A percentile compares a stretch with the other conserved stretches of the same genome.
Evolutionary conservation across 192 early-diverging fungal genomes (phyloP).

Genomic region (Entomortierella lignicola): DNA sequence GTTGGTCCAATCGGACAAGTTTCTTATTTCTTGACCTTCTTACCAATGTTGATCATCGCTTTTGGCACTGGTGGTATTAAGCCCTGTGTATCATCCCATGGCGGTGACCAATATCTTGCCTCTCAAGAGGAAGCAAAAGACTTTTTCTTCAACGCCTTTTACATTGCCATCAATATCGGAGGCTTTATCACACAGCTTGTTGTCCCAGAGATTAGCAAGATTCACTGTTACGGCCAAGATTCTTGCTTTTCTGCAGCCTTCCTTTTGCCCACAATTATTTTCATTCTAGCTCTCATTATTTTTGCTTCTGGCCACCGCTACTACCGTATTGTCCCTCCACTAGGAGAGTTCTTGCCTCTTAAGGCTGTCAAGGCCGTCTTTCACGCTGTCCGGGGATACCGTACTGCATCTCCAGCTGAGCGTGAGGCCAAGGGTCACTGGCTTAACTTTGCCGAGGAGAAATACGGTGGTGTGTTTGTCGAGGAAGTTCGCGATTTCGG

Average conservation of each 20-base stretch:
- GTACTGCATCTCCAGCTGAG: conserved; percentile 28
- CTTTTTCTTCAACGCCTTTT: conserved; percentile 58
- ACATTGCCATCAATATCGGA: conserved; percentile 70
- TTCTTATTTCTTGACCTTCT: conserved; percentile 48
- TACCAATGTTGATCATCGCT: conserved; percentile 65
- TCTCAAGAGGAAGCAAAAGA: conserved; percentile 60
- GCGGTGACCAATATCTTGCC: conserved; percentile 60
- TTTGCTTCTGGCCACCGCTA: conserved; percentile 63
- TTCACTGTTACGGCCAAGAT: conserved; percentile 45
- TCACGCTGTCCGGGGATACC: conserved; percentile 16
- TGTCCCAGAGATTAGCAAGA: conserved; percentile 56
- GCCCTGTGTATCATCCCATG: conserved; percentile 56
- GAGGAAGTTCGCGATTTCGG: conserved; percentile 48
- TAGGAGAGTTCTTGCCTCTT: conserved; percentile 65
- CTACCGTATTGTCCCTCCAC: conserved; percentile 74
- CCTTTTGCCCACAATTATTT: conserved; percentile 51
- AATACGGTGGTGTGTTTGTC: conserved; percentile 47
- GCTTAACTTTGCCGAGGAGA: conserved; percentile 59
- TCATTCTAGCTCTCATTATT: conserved; percentile 56
- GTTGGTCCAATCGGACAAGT: conserved; percentile 29
- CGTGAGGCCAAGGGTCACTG: conserved; percentile 49
- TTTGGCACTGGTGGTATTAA: conserved; percentile 76
- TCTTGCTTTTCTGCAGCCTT: conserved; percentile 61
- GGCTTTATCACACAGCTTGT: conserved; percentile 61
- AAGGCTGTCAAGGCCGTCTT: conserved; percentile 53